Conservation (phyloP, 106 monocot genomes). For the Gastrodia elata region DNA sequence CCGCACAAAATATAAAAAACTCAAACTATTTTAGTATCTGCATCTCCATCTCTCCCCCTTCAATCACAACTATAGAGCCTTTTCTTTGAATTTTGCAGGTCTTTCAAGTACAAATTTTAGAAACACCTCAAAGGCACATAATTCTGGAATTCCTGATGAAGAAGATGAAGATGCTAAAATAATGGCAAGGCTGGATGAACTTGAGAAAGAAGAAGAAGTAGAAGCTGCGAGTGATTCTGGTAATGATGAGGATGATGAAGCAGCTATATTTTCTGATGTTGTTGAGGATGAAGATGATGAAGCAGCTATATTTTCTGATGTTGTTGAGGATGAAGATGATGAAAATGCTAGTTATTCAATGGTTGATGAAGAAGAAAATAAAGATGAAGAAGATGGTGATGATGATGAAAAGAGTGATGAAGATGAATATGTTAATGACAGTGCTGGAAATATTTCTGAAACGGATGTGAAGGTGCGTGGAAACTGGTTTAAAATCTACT, state of each 20-base stretch:
- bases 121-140: neutral
- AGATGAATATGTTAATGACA: neutral
- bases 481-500: slow-evolving; percentile 9
- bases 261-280: neutral
- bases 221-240: slow-evolving; percentile 32
- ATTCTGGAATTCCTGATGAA: slow-evolving; percentile 17
- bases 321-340: slow-evolving; percentile 20
- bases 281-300: slow-evolving; percentile 23
- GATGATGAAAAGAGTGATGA: neutral
- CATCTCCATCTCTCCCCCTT: neutral
- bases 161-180: slow-evolving; percentile 61
- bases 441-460: neutral
- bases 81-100: slow-evolving; percentile 1
- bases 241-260: slow-evolving; percentile 28
- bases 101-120: neutral
- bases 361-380: neutral
- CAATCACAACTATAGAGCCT: neutral
- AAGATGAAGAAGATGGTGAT: neutral
- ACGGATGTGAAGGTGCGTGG: neutral
- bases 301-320: neutral
- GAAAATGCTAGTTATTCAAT: neutral
- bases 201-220: slow-evolving; percentile 73
- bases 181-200: slow-evolving; percentile 66
- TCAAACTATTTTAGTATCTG: neutral
- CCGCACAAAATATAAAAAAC: neutral